A percentile compares a stretch with the other conserved stretches of the same genome.
phyloP scores from a whole-genome alignment of 306 rosid genomes.

The Castanopsis chinensis region DNA sequence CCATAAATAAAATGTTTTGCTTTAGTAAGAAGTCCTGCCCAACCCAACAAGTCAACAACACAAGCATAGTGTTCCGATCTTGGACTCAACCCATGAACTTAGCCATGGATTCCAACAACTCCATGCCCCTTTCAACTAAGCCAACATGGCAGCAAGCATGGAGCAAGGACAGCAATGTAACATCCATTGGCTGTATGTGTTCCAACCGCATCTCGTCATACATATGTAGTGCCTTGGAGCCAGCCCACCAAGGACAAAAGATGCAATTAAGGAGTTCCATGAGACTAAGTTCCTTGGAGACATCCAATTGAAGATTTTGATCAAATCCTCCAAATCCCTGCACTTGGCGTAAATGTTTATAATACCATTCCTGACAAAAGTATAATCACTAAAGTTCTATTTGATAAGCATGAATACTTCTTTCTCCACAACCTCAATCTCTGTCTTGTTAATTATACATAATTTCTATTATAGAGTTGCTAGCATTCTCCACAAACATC shows the following conservation, averaged over 20 bases:
- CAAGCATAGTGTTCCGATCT: no score
- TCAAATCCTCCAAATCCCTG: conserved; percentile 62
- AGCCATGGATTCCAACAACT: no score
- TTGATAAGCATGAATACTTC: conserved; percentile 61
- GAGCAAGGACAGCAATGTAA: conserved; percentile 74
- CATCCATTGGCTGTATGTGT: conserved; percentile 51
- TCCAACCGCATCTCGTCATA: conserved; percentile 60
- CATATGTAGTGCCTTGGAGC: conserved; percentile 56
- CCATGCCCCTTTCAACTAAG: no score
- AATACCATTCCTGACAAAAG: conserved; percentile 76
- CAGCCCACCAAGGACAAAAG: conserved; percentile 80
- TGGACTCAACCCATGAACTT: no score
- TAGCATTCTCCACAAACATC: no score
- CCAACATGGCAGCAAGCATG: no score
- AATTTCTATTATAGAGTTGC: no score
- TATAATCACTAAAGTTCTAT: conserved; percentile 54
- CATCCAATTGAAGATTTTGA: conserved; percentile 53
- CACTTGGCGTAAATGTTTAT: conserved; percentile 92
- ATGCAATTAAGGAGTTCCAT: conserved; percentile 90
- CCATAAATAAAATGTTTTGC: no score
- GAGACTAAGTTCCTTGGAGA: conserved; percentile 57
- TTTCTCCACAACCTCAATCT: conserved; percentile 68
- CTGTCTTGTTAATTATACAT: conserved; percentile 26
- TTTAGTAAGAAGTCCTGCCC: no score
- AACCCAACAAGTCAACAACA: no score